Evolutionary conservation across 352 stramenopile genomes (phyloP).

Genomic region (Pilasporangium apinafurcum): DNA sequence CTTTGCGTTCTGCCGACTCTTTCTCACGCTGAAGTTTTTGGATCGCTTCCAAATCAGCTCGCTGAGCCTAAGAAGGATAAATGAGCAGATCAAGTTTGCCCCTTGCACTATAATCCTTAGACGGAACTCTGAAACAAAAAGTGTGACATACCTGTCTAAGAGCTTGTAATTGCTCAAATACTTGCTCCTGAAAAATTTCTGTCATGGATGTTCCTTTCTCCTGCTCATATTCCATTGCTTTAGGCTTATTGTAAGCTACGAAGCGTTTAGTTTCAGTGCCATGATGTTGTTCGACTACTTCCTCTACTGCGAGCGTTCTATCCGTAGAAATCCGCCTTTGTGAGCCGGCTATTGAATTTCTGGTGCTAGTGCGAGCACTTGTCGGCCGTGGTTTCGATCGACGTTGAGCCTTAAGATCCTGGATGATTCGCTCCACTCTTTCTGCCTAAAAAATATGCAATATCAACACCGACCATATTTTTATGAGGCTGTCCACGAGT

Average conservation of each 20-base stretch:
- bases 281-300: background rate
- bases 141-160: slow-evolving; percentile 35
- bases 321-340: too few species aligned
- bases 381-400: slow-evolving; percentile 1
- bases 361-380: background rate
- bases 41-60: slow-evolving; percentile 28
- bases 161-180: slow-evolving; percentile 40
- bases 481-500: background rate
- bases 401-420: slow-evolving; percentile 22
- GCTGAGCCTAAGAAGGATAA: slow-evolving; percentile 17
- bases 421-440: slow-evolving; percentile 39
- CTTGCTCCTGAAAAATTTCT: slow-evolving; percentile 32
- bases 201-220: slow-evolving; percentile 4
- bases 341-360: background rate
- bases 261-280: background rate
- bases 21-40: slow-evolving; percentile 24
- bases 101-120: background rate
- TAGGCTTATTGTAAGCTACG: background rate
- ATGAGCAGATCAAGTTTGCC: background rate
- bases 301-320: background rate
- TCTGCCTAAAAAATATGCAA: slow-evolving; percentile 10
- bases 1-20: slow-evolving; percentile 20
- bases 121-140: slow-evolving; percentile 5
- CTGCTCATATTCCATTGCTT: background rate
- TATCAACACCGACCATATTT: background rate